These are phyloP conservation scores for Fusarium burgessii DNA, from an alignment of 2,329 filamentous ascomycete species.

Conservation along the genomic window DNA sequence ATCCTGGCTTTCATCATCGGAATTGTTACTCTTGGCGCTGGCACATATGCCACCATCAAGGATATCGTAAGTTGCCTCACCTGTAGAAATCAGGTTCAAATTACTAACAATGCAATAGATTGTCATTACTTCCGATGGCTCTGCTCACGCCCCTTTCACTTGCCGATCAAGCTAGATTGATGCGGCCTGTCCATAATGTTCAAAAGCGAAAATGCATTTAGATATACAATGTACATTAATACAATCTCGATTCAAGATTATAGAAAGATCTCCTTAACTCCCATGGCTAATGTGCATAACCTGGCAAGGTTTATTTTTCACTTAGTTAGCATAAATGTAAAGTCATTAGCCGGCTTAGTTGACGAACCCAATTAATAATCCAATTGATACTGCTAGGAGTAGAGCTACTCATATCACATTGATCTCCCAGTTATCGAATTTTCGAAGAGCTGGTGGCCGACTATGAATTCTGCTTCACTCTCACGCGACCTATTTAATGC, in stretches of 20 bases:
- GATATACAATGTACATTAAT: slow-evolving; percentile 9
- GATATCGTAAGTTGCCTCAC: slow-evolving; percentile 25
- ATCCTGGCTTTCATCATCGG: slow-evolving; percentile 38
- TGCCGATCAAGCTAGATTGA: slow-evolving; percentile 24
- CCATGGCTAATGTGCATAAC: neutral
- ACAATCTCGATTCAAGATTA: neutral
- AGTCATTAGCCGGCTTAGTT: no score
- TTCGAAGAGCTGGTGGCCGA: no score
- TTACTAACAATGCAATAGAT: slow-evolving; percentile 21
- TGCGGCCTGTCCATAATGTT: neutral
- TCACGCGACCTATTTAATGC: no score
- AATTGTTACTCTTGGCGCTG: slow-evolving; percentile 34
- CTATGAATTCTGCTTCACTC: no score
- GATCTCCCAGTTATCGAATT: no score
- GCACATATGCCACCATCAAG: slow-evolving; percentile 39
- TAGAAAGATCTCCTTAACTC: neutral
- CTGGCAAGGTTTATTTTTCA: no score
- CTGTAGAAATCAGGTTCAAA: rapidly evolving
- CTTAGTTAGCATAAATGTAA: no score
- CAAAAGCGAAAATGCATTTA: slow-evolving; percentile 12
- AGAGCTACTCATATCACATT: no score
- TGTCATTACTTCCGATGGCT: slow-evolving; percentile 26
- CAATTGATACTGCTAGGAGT: no score
- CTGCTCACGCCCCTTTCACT: slow-evolving; percentile 42
- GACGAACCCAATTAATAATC: no score